Evolutionary conservation across 352 stramenopile species (phyloP), one percentile per base, ranked within the genome.

Genomic region (Globisporangium acanthophoron): DNA sequence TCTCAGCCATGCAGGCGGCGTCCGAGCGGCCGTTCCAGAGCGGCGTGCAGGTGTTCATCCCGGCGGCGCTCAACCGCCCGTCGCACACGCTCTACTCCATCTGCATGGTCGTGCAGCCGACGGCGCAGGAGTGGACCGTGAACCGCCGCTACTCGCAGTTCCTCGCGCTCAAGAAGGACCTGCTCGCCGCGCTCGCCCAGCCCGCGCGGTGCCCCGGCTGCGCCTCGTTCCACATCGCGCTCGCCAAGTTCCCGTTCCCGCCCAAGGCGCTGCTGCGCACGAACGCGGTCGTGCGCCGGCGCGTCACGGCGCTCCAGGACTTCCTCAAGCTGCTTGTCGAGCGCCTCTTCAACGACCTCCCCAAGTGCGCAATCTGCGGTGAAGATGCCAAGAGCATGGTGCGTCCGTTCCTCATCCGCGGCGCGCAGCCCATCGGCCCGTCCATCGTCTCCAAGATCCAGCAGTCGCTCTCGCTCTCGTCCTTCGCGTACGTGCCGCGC

Each of bases 111-210:
- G 84, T 93, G 59, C 81, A 93, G 64, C 81, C 83, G 41, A 88
- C 79, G 16, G 68, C 70, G 48, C 78, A 90, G 58, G 84, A 93
- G 56, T 93, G 84, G 84, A 90, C 81, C 0, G 82, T 93, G 43
- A 93, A 93, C 62, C 81, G 84, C 27, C 84, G 84, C 49, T 93
- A 93, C 66, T 93, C 84, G 59, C 84, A 93, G 71, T 93, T 93
- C 66, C 73, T 92, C 59, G 74, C 87, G 71, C 75, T 91, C 16
- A 77, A 74, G 55, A 83, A 85, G 54, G 79, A 89, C 52, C 63
- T 93, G 50, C 68, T 88, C 55, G 62, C 69, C 27, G 69, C 69
- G 54, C 66, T 91, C 0, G 61, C 67, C 53, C 67, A 65, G 27
- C 58, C 69, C 48, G 58, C 69, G 24, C 68, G 59, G 31, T 93